These are phyloP conservation scores for Tylopilus sp. DNA, from an alignment of 768 basidiomycete genomes.

Conservation along the genomic window DNA sequence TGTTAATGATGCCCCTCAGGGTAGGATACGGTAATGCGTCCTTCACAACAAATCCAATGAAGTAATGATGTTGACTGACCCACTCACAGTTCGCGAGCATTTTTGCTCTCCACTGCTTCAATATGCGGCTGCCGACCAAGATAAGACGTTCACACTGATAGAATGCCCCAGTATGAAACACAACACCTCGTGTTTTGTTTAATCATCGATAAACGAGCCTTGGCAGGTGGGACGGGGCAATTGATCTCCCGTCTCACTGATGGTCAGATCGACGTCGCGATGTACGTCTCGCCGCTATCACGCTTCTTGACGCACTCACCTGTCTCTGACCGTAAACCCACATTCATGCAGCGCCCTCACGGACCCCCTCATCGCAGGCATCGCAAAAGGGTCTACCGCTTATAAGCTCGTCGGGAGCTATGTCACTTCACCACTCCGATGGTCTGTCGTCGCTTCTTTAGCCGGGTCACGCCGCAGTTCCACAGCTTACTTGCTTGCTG, in stretches of 20 bases:
- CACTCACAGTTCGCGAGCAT: slow-evolving; percentile 70
- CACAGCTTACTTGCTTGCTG: neutral
- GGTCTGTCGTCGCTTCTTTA: slow-evolving; percentile 40
- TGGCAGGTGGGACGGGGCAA: slow-evolving; percentile 79
- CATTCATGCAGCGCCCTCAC: slow-evolving; percentile 87
- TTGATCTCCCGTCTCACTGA: slow-evolving; percentile 71
- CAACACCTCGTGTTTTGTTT: neutral
- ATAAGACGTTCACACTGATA: slow-evolving; percentile 74
- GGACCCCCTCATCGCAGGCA: slow-evolving; percentile 86
- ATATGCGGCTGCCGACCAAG: slow-evolving; percentile 65
- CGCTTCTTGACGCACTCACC: too few species aligned
- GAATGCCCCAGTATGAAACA: slow-evolving; percentile 76
- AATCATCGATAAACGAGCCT: slow-evolving; percentile 21
- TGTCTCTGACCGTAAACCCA: too few species aligned
- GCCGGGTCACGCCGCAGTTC: neutral
- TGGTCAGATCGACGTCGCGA: slow-evolving; percentile 78
- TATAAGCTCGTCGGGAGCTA: slow-evolving; percentile 94
- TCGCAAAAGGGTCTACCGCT: slow-evolving; percentile 81
- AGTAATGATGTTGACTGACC: slow-evolving; percentile 5
- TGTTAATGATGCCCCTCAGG: slow-evolving; percentile 30
- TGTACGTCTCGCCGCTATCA: slow-evolving; percentile 44
- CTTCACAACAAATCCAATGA: neutral
- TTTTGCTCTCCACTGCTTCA: slow-evolving; percentile 92
- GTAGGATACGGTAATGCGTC: slow-evolving; percentile 30
- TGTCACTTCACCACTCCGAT: slow-evolving; percentile 85